Percentiles rank a stretch among this genome's conserved stretches.
Conservation (phyloP, 495 filamentous ascomycete genomes). For the Penicillium waksmanii region DNA sequence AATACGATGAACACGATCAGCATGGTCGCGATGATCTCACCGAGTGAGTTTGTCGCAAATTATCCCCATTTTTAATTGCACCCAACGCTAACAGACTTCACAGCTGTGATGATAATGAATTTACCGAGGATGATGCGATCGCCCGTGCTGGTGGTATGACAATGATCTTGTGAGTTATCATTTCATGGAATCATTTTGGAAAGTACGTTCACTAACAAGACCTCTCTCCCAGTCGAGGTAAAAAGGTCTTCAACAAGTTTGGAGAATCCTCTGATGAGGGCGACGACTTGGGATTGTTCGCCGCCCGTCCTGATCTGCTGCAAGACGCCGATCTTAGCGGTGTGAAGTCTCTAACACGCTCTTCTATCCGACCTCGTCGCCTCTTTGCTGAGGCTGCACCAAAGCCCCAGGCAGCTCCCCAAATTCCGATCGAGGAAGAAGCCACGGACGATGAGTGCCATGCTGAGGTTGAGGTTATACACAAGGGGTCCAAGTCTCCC, state of each 20-base stretch:
- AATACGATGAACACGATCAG: background rate
- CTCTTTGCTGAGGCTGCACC: constrained; percentile 65
- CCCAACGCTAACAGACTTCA: background rate
- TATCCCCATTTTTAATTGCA: background rate
- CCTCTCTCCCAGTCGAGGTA: constrained; percentile 71
- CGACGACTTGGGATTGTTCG: constrained; percentile 50
- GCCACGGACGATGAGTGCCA: constrained; percentile 63
- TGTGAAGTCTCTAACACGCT: constrained; percentile 65
- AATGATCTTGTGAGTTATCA: constrained; percentile 25
- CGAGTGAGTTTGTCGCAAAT: background rate
- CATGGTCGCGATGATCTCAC: background rate
- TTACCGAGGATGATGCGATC: background rate
- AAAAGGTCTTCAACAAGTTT: constrained; percentile 73
- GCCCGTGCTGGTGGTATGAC: constrained; percentile 12
- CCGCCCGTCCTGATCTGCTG: constrained; percentile 29
- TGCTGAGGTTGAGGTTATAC: constrained; percentile 49
- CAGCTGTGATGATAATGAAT: background rate
- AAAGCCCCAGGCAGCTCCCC: constrained; percentile 21
- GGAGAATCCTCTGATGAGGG: constrained; percentile 55
- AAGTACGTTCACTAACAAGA: constrained; percentile 38
- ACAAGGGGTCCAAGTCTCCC: constrained; percentile 36
- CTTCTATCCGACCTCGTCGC: constrained; percentile 78
- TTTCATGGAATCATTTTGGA: constrained; percentile 56
- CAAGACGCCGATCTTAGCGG: constrained; percentile 23
- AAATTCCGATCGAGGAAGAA: constrained; percentile 50